Percentiles rank a stretch among this genome's conserved stretches.
These are phyloP conservation scores for Paracoccidioides lutzii DNA, from an alignment of 2,329 filamentous ascomycete species.

Conservation along the genomic window DNA sequence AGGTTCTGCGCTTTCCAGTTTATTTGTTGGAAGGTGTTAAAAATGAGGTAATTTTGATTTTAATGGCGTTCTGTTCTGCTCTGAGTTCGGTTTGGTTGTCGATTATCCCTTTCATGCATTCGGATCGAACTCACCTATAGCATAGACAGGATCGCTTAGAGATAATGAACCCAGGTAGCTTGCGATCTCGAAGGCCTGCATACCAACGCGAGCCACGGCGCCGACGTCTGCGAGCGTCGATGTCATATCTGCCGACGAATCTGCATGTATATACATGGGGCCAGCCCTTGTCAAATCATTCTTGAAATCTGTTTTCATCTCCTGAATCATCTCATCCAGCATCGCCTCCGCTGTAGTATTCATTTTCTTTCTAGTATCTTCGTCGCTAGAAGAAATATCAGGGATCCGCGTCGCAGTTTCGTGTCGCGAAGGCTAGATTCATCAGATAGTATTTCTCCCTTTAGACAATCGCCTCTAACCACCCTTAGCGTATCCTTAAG, in stretches of 20 bases:
- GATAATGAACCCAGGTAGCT: background rate
- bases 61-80: too few species aligned
- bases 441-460: background rate
- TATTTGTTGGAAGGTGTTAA: too few species aligned
- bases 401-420: background rate
- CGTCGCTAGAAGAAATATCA: background rate
- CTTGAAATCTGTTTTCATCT: background rate
- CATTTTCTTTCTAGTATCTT: background rate
- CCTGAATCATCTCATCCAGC: background rate
- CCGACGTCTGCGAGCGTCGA: background rate
- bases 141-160: background rate
- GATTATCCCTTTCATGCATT: background rate
- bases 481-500: background rate
- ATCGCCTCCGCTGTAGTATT: background rate
- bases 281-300: background rate
- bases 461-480: background rate
- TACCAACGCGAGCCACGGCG: background rate
- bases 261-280: background rate
- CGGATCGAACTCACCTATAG: background rate
- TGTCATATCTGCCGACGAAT: slow-evolving; percentile 1
- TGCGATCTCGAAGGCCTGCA: background rate
- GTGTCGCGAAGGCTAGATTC: background rate
- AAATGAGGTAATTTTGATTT: too few species aligned
- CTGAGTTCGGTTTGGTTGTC: background rate
- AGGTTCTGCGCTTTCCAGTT: too few species aligned